Conservation (phyloP, 768 basidiomycete genomes). For the Lentinula lateritia region DNA sequence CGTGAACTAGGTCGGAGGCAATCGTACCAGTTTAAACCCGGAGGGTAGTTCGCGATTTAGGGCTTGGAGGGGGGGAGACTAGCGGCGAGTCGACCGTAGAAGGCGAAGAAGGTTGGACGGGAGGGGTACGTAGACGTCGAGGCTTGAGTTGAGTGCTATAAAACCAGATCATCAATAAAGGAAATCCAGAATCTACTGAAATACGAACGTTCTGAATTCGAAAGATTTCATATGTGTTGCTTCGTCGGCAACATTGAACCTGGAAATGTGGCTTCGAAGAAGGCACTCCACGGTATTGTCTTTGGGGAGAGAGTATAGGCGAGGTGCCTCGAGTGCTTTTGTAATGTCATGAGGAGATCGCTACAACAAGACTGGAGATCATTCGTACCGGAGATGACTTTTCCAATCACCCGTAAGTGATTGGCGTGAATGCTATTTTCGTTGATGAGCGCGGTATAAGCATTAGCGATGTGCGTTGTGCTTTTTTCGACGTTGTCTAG, state of each 20-base stretch:
- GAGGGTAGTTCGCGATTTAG: background rate
- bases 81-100: background rate
- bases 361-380: background rate
- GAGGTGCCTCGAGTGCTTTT: background rate
- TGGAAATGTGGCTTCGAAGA: background rate
- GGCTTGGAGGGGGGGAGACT: background rate
- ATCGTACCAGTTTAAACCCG: background rate
- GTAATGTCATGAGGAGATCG: background rate
- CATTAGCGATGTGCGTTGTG: background rate
- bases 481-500: background rate
- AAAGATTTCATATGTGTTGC: background rate
- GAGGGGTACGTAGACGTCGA: background rate
- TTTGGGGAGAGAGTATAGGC: background rate
- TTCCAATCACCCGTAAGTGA: background rate
- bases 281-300: background rate
- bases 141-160: background rate
- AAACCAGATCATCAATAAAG: background rate
- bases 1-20: no score
- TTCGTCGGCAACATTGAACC: background rate
- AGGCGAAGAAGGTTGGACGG: no score
- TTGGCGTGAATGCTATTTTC: background rate
- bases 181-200: background rate
- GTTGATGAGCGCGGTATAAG: background rate
- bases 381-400: background rate
- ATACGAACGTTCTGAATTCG: background rate